Conservation (phyloP, 2,329 filamentous ascomycete genomes). For the Periconia macrospinosa region DNA sequence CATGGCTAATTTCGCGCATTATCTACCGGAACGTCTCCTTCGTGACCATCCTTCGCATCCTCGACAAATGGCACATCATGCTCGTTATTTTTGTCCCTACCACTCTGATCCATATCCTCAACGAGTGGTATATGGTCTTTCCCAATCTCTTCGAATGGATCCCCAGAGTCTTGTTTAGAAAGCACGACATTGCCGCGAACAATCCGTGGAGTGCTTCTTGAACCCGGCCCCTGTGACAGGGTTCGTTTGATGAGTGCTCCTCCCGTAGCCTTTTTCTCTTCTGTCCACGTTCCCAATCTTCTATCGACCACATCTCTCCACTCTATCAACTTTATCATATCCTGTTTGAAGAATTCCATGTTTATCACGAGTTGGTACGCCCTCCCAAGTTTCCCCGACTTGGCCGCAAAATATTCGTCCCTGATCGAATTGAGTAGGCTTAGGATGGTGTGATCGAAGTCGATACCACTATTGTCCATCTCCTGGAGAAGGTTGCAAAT, state of each 20-base stretch:
- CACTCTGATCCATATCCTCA: no score
- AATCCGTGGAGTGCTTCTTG: no score
- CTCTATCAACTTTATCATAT: conserved; percentile 26
- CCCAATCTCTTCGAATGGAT: no score
- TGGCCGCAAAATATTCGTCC: conserved; percentile 23
- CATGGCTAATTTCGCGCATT: no score
- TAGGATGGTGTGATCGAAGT: conserved; percentile 56
- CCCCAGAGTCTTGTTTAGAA: no score
- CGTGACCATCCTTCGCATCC: no score
- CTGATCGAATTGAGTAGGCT: conserved; percentile 42
- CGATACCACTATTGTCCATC: conserved; percentile 66
- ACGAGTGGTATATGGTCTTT: no score
- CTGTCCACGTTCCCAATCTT: conserved; percentile 28
- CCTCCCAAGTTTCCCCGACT: conserved; percentile 27
- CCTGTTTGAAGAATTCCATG: conserved; percentile 40
- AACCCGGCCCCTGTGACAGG: not conserved
- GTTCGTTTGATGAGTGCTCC: not conserved
- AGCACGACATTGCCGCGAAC: no score
- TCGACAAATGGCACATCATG: no score
- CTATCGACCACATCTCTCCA: conserved; percentile 35
- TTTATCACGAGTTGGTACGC: conserved; percentile 32
- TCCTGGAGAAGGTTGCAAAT: conserved; percentile 63
- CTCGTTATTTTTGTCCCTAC: no score
- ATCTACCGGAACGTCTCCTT: no score
- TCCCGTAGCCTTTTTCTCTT: conserved; percentile 7